A percentile compares a stretch with the other conserved stretches of the same genome.
phyloP scores from a whole-genome alignment of 768 basidiomycete genomes.

The Russula sp. region DNA sequence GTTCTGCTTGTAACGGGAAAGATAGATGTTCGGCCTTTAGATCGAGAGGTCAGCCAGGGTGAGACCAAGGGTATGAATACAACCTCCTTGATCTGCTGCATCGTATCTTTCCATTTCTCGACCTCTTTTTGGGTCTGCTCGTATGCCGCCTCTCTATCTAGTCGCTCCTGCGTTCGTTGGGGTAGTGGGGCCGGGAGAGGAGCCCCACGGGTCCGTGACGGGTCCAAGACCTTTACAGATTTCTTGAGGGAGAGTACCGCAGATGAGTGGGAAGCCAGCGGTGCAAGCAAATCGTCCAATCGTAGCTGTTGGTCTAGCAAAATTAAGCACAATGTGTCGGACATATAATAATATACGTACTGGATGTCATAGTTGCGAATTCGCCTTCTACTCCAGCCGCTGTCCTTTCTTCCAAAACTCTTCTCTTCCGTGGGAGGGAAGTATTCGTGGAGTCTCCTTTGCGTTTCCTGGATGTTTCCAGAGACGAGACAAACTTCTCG shows the following conservation, averaged over 20 bases:
- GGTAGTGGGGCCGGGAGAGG: conserved; percentile 76
- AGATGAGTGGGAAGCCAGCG: conserved; percentile 55
- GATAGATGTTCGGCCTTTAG: conserved; percentile 77
- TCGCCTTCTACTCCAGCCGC: conserved; percentile 21
- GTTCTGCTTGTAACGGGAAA: conserved; percentile 73
- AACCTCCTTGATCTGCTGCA: conserved; percentile 88
- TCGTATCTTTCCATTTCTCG: conserved; percentile 88
- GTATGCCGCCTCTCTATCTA: conserved; percentile 92
- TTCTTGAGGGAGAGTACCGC: conserved; percentile 62
- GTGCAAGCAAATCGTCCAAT: conserved; percentile 70
- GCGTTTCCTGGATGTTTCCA: conserved; percentile 66
- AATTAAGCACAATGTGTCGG: conserved; percentile 2
- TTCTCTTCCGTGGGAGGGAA: conserved; percentile 17
- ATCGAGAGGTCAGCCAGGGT: background rate
- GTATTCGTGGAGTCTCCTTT: conserved; percentile 34
- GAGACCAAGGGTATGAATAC: conserved; percentile 15
- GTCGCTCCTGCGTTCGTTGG: conserved; percentile 76
- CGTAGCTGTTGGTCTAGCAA: conserved; percentile 49
- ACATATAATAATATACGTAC: conserved; percentile 4
- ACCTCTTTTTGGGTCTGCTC: conserved; percentile 90
- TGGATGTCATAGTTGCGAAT: conserved; percentile 16
- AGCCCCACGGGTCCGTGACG: conserved; percentile 49
- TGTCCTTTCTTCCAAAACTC: conserved; percentile 17
- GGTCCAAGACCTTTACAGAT: conserved; percentile 56
- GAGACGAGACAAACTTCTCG: conserved; percentile 60